Base-by-base conservation (phyloP, 2,329 filamentous ascomycete species). In the Mycogone perniciosa region DNA sequence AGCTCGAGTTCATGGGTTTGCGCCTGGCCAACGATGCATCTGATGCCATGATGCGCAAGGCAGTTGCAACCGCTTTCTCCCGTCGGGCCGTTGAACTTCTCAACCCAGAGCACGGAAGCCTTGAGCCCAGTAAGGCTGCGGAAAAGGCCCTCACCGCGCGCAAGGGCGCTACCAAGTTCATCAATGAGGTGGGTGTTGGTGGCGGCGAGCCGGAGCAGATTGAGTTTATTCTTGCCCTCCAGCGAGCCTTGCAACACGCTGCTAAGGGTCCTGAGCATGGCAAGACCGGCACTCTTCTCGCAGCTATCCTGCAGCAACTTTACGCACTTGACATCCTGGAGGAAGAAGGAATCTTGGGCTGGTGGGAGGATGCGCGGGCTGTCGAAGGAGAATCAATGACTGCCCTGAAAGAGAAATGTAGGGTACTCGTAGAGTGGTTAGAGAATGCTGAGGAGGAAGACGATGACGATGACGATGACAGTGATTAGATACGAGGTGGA, bases 1-100 rank as follows among this genome's bases (percentile, higher is more conserved):
- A 92, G 65, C 80, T 97, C 33, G 93, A 99, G 66, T 87, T 99
- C 56, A 95, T 91, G 74, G 88, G 89, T 43, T 76, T 97, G n/a
- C 86, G 92, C 8, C 88, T 99, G 67, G 86, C 85, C 49, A 89
- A 88, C 61, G 89, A 97, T 62, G 93, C 93, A 2, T 91, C 89
- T 1, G 92, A 96, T 62, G 80, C 85, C 57, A 87, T 93, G 67
- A 88, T 97, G 62, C 88, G 92, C 41, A 85, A 86, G 33, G 90
- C 93, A 11, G 85, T 97, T 27, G 89, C 89, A 2, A 82, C 85
- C 2, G 88, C 91, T 1, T 92, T 97, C 64, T 86, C 89, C 61
- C 89, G 88, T 61, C 85, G 87, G 51, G 86, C 91, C 42, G 79
- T 83, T 5, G 85, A 90, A 64, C 77, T 96, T 27, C 64, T 76